Percentiles rank a stretch among this genome's conserved stretches.
Evolutionary conservation across 192 early-diverging fungal genomes (phyloP).

Genomic region (Pilobolus umbonatus): DNA sequence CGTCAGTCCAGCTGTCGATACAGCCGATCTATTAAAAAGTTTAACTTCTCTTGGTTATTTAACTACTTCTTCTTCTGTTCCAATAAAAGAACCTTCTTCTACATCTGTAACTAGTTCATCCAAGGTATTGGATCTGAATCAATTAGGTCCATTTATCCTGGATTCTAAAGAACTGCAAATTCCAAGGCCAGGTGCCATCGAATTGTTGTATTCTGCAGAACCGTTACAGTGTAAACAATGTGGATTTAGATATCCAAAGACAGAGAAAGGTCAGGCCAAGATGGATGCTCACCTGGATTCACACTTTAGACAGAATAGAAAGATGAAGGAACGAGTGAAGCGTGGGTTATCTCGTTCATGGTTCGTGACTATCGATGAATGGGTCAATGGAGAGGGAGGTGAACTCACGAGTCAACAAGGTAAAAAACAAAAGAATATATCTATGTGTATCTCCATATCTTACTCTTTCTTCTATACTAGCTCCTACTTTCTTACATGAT

Average conservation of each 20-base stretch:
- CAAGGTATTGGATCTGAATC: not conserved
- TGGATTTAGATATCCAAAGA: slow-evolving; percentile 72
- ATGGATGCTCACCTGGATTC: slow-evolving; percentile 89
- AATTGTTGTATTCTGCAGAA: slow-evolving; percentile 68
- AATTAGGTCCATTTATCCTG: slow-evolving; percentile 6
- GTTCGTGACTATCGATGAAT: slow-evolving; percentile 70
- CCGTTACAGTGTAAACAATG: slow-evolving; percentile 91
- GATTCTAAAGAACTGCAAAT: slow-evolving; percentile 30
- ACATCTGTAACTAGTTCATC: not conserved
- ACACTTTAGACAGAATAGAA: slow-evolving; percentile 94
- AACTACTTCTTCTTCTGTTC: not conserved
- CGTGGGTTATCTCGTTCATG: slow-evolving; percentile 82
- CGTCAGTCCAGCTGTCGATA: slow-evolving; percentile 2
- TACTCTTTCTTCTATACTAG: slow-evolving; percentile 9
- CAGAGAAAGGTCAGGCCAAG: slow-evolving; percentile 60
- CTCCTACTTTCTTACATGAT: slow-evolving; percentile 25
- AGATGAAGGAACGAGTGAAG: slow-evolving; percentile 78
- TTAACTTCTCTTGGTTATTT: slow-evolving; percentile 20
- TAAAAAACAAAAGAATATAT: not conserved
- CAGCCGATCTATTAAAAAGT: slow-evolving; percentile 23
- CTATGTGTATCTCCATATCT: not conserved
- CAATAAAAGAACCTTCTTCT: not conserved
- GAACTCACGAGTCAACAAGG: slow-evolving; percentile 30
- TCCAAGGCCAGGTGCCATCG: slow-evolving; percentile 46
- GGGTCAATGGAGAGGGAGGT: slow-evolving; percentile 31